Conservation (phyloP, 148 eudicot genomes). For the Rhododendron simsii region DNA sequence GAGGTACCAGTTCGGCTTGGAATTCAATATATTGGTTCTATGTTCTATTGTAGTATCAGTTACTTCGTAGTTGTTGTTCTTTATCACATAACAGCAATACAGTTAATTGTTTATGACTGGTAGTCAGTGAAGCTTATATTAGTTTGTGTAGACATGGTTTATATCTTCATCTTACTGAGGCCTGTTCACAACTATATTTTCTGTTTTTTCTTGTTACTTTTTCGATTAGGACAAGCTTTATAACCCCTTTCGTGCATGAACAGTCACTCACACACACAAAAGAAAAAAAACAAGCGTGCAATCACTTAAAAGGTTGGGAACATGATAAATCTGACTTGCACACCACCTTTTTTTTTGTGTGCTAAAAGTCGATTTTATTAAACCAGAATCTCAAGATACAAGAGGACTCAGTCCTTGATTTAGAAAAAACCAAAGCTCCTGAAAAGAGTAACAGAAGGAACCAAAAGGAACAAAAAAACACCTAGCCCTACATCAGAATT, state of each 20-base stretch:
- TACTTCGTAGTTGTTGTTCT: neutral
- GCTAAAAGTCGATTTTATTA: no score
- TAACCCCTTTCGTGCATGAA: neutral
- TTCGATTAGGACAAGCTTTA: neutral
- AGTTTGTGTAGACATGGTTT: neutral
- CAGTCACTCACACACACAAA: neutral
- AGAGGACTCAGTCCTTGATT: no score
- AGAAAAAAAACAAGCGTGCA: no score
- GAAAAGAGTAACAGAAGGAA: no score
- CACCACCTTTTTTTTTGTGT: no score
- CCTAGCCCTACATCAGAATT: no score
- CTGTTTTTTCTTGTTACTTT: neutral
- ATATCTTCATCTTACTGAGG: neutral
- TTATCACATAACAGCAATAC: neutral
- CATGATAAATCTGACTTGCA: neutral
- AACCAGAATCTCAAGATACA: no score
- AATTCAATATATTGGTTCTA: neutral
- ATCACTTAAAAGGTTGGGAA: neutral
- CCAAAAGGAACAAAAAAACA: no score
- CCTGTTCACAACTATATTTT: neutral
- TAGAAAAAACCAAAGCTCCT: no score
- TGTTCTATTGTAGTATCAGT: neutral
- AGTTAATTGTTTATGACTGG: neutral
- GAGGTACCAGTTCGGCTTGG: constrained; percentile 45
- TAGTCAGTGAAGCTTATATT: neutral